Evolutionary conservation across 768 basidiomycete genomes (phyloP).

Genomic region (Clavaria fumosa): DNA sequence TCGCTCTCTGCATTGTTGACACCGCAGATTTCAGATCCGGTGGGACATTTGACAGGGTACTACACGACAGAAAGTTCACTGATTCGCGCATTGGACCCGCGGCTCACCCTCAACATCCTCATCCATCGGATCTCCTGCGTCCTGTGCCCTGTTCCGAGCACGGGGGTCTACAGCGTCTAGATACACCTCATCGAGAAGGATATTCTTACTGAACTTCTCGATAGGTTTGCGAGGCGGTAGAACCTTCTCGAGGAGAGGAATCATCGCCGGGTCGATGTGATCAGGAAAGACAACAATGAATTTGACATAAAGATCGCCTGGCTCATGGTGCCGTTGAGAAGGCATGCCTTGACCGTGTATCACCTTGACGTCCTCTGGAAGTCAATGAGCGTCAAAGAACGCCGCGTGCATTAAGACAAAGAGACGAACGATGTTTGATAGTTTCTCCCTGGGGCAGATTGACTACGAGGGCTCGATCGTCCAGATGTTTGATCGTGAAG

Average conservation of each 20-base stretch:
- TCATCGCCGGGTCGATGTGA: conserved; percentile 44
- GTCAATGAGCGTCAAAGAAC: conserved; percentile 7
- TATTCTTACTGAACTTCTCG: conserved; percentile 49
- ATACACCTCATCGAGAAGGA: conserved; percentile 70
- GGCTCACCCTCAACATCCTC: conserved; percentile 77
- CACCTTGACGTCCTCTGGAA: conserved; percentile 71
- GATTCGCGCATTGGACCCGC: conserved; percentile 91
- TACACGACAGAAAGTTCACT: conserved; percentile 26
- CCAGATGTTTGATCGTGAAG: conserved; percentile 82
- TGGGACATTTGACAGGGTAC: background rate
- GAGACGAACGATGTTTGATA: conserved; percentile 70
- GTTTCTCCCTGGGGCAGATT: conserved; percentile 81
- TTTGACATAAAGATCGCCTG: conserved; percentile 84
- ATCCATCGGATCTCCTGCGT: conserved; percentile 75
- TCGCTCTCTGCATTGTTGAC: background rate
- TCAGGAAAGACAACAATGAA: conserved; percentile 86
- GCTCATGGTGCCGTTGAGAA: conserved; percentile 92
- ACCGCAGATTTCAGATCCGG: background rate
- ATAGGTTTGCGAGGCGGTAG: conserved; percentile 64
- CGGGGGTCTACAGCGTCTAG: conserved; percentile 68
- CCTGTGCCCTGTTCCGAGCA: conserved; percentile 28
- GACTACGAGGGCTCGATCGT: conserved; percentile 78
- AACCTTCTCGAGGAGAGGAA: conserved; percentile 67
- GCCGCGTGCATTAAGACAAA: conserved; percentile 5
- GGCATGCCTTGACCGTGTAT: conserved; percentile 97